A percentile compares a stretch with the other conserved stretches of the same genome.
Evolutionary conservation across 2,329 filamentous ascomycete species (phyloP).

Genomic region (Plectosphaerella sp.): DNA sequence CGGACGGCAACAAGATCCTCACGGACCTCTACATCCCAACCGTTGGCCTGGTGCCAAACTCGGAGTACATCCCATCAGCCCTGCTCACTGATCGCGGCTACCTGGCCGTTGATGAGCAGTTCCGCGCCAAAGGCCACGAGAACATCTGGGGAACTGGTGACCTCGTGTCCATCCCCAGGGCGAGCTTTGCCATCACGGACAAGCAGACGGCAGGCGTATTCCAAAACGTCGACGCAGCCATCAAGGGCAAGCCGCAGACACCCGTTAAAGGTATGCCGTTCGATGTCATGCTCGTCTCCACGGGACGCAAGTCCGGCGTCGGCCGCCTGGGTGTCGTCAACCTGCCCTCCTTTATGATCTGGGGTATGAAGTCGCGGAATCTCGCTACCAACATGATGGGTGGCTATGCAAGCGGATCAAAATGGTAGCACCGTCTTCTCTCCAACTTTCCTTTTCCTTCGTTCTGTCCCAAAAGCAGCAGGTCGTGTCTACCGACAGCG

Average conservation of each 20-base stretch:
- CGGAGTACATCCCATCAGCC: slow-evolving; percentile 41
- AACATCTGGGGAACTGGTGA: slow-evolving; percentile 52
- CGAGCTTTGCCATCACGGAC: slow-evolving; percentile 57
- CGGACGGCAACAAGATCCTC: slow-evolving; percentile 38
- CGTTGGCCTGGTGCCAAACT: slow-evolving; percentile 50
- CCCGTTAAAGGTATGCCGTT: slow-evolving; percentile 42
- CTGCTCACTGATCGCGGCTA: slow-evolving; percentile 40
- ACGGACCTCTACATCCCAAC: slow-evolving; percentile 56
- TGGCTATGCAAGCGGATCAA: slow-evolving; percentile 42
- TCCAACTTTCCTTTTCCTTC: too few relatives aligned
- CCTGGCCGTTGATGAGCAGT: slow-evolving; percentile 45
- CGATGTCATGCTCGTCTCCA: slow-evolving; percentile 43
- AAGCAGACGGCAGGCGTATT: slow-evolving; percentile 47
- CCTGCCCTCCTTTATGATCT: slow-evolving; percentile 46
- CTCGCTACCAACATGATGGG: slow-evolving; percentile 38
- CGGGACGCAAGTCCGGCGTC: slow-evolving; percentile 44
- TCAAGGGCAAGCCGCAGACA: slow-evolving; percentile 38
- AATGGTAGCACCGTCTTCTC: slow-evolving; percentile 29
- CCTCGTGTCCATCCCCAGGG: slow-evolving; percentile 44
- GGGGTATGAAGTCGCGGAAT: slow-evolving; percentile 46
- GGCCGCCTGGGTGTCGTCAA: slow-evolving; percentile 43
- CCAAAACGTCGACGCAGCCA: slow-evolving; percentile 46
- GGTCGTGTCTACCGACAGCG: too few relatives aligned
- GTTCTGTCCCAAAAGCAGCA: too few relatives aligned
- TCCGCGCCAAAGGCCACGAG: slow-evolving; percentile 38